Base-by-base conservation (phyloP, 441 rosid species). In the Gossypium trilobum region DNA sequence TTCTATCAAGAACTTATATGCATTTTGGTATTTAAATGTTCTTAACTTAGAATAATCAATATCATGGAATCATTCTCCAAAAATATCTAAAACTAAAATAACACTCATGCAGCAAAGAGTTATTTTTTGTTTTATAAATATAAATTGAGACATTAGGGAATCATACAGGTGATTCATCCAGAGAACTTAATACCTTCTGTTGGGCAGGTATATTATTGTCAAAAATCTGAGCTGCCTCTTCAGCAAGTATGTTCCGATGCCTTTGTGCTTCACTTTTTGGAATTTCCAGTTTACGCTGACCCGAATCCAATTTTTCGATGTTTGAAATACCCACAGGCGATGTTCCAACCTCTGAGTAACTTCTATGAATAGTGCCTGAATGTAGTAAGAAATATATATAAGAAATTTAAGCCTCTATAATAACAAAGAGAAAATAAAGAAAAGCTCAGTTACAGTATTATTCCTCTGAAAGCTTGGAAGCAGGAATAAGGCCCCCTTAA, bases 151-250 rank as follows among this genome's bases (percentile, higher is more conserved):
- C 13, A 46, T 46, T 9, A 3, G 42, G 27, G 13, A 42, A 33
- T 14, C 20, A 39, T 20, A 54, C 1, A 36, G 23, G 27, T 51
- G 2, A 22, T 10, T 25, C 20, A 65, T 54, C 61, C 48, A 8
- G 72, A 51, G 36, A 51, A 16, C 23, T 16, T 29, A 50, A 57
- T 86, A 94, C 97, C 97, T 82, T 94, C 86, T 87, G 83, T 80
- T 86, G 87, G 29, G 73, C 87, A 39, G 97, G 74, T 74, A 92
- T 80, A 73, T 78, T 92, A 65, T 84, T 85, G 83, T 89, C 86
- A 74, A 87, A 92, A 51, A 94, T 84, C 83, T 86, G 87, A 29
- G 92, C 96, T 19, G 97, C 94, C 72, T 92, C 95, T 78, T 84
- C 83, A 9, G 92, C 87, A 77, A 85, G 88, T 66, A 95, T 73